These are phyloP conservation scores for Solanum medicagineum DNA, from an alignment of 257 asterid genomes.

Conservation along the genomic window DNA sequence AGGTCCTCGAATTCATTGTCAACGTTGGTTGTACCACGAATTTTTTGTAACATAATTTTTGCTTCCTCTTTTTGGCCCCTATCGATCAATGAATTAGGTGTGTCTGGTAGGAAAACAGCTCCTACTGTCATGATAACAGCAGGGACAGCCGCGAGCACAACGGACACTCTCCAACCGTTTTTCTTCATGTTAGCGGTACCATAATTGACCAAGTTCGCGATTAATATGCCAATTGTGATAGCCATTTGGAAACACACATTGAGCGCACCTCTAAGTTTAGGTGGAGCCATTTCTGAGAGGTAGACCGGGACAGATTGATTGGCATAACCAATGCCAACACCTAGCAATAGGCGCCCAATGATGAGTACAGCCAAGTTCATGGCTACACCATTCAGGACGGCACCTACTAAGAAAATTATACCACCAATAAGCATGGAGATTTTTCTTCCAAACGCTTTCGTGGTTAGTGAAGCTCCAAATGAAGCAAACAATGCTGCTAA, in stretches of 20 bases:
- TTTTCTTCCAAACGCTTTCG: slow-evolving; percentile 50
- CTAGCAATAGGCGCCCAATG: slow-evolving; percentile 68
- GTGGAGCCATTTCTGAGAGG: slow-evolving; percentile 64
- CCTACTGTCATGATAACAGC: slow-evolving; percentile 59
- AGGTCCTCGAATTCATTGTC: slow-evolving; percentile 70
- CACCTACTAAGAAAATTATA: slow-evolving; percentile 54
- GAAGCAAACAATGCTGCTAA: slow-evolving; percentile 69
- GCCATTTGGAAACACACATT: slow-evolving; percentile 55
- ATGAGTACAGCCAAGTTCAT: slow-evolving; percentile 46
- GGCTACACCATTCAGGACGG: slow-evolving; percentile 65
- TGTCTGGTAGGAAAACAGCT: slow-evolving; percentile 64
- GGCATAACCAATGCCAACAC: slow-evolving; percentile 81
- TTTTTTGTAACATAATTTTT: slow-evolving; percentile 24
- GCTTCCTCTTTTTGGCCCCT: slow-evolving; percentile 51
- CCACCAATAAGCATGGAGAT: slow-evolving; percentile 76
- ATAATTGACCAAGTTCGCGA: slow-evolving; percentile 45
- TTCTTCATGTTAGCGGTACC: slow-evolving; percentile 29
- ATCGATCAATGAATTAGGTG: slow-evolving; percentile 76
- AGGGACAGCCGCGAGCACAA: slow-evolving; percentile 78
- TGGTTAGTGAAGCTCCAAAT: slow-evolving; percentile 47
- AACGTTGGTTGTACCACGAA: slow-evolving; percentile 39
- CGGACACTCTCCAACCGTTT: slow-evolving; percentile 68
- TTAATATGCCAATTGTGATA: slow-evolving; percentile 42
- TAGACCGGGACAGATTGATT: slow-evolving; percentile 58
- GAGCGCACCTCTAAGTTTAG: slow-evolving; percentile 50